Evolutionary conservation across 371 early-diverging fungal species (phyloP), one percentile per base, ranked within the genome.

Genomic region (Mortierella sp.): DNA sequence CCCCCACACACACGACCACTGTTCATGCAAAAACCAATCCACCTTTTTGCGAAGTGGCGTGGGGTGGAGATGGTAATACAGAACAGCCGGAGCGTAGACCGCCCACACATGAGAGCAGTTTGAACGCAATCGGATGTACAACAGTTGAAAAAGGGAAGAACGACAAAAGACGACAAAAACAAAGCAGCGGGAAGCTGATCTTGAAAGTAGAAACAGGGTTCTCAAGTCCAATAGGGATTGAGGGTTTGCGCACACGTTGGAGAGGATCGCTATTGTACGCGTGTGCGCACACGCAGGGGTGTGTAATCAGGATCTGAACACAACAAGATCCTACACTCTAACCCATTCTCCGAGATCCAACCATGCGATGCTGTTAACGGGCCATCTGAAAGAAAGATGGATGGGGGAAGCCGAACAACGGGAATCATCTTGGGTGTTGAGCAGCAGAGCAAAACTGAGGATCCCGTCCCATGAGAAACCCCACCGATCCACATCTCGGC

Each of bases 171-270:
- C 14, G 19, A 55, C 41, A 49, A 43, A 64, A 34, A 39, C 46
- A 50, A 48, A 28, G 13, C 44, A 43, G 51, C 45, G 34, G 62
- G 48, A 65, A 60, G 58, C 48, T 43, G 44, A 3, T 34, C 34
- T 34, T 34, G 34, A 29, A 49, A 39, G 39, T 41, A 19, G 46
- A 60, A 56, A 56, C 37, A 49, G 53, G 57, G 57, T 54, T 41
- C 49, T 29, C 39, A 27, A 59, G 52, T 43, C 74, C 74, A 73
- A 73, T 73, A 51, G 53, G 62, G 54, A 67, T 67, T 60, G 27
- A 73, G 74, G 52, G 60, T 63, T 73, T 57, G 60, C 56, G 67
- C 67, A 73, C 74, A 62, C 67, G 59, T 52, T 54, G 54, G 41
- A 25, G 54, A 51, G 22, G 34, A 44, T 22, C 24, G 27, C 22